Conservation (phyloP, 768 basidiomycete species). For the Mrakia blollopis region DNA sequence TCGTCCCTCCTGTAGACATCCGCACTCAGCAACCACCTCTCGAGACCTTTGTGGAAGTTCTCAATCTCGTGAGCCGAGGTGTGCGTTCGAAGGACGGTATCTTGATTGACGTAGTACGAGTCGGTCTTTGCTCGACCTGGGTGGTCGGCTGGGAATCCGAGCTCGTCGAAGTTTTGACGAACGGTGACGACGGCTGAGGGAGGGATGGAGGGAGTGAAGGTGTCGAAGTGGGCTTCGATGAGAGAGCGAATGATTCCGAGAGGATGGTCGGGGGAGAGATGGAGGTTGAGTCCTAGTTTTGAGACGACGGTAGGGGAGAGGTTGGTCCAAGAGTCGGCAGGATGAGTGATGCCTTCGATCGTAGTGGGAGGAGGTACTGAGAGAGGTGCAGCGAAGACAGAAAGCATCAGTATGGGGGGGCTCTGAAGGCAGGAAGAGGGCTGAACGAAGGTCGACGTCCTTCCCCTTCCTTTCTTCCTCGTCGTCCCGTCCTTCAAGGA, state of each 20-base stretch:
- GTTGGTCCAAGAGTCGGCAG: conserved; percentile 75
- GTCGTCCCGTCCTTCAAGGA: background rate
- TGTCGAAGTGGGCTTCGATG: conserved; percentile 76
- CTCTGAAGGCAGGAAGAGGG: background rate
- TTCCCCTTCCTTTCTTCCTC: background rate
- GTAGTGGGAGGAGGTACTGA: conserved; percentile 28
- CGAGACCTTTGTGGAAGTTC: conserved; percentile 63
- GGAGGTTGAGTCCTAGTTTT: conserved; percentile 70
- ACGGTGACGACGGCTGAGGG: conserved; percentile 81
- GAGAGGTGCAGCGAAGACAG: background rate
- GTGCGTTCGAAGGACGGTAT: conserved; percentile 91
- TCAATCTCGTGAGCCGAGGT: conserved; percentile 99
- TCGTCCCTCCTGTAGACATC: conserved; percentile 98
- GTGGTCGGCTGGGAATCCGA: conserved; percentile 89
- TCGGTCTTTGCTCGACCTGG: conserved; percentile 85
- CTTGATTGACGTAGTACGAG: conserved; percentile 89
- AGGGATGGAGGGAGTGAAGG: conserved; percentile 58
- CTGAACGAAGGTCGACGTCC: background rate
- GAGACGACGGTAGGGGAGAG: conserved; percentile 76
- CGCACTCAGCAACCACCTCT: conserved; percentile 84
- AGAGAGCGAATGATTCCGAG: conserved; percentile 75
- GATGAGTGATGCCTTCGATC: conserved; percentile 50
- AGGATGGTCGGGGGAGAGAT: conserved; percentile 73
- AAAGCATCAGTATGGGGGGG: background rate
- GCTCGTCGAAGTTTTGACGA: conserved; percentile 85